Evolutionary conservation across 345 rosid species (phyloP).

Genomic region (Gossypium herbaceum): DNA sequence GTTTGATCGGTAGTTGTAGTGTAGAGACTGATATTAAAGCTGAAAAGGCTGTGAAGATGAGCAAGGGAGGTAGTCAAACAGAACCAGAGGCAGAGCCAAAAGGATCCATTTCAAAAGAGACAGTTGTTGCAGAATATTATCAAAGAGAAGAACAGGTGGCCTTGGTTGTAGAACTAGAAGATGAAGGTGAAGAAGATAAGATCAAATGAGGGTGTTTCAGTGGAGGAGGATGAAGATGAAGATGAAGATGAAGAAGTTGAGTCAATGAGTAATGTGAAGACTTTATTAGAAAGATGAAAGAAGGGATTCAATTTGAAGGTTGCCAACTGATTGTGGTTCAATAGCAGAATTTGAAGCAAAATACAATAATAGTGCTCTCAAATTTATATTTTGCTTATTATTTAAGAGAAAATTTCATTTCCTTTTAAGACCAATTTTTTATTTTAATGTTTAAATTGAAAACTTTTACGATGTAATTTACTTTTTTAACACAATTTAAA

Average conservation of each 20-base stretch:
- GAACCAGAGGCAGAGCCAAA: conserved; percentile 18
- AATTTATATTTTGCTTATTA: too few species aligned
- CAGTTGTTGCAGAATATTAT: conserved; percentile 13
- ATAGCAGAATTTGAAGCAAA: too few species aligned
- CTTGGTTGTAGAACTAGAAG: conserved; percentile 5
- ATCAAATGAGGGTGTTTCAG: conserved; percentile 8
- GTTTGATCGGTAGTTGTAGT: conserved; percentile 21
- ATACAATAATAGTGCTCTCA: too few species aligned
- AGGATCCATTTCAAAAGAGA: conserved; percentile 18
- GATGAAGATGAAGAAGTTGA: conserved; percentile 1
- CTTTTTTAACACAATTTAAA: too few species aligned
- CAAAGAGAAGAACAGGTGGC: conserved; percentile 9
- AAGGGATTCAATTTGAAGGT: conserved; percentile 27
- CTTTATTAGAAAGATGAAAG: conserved; percentile 58
- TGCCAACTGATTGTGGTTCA: too few species aligned
- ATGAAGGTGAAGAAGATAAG: conserved; percentile 20
- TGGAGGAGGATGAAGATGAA: conserved; percentile 18
- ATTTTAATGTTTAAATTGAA: too few species aligned
- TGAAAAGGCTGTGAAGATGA: conserved; percentile 15
- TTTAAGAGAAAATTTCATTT: too few species aligned
- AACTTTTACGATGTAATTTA: too few species aligned
- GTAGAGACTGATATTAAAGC: conserved; percentile 11
- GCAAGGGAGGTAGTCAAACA: conserved; percentile 22
- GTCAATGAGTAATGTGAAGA: conserved; percentile 49
- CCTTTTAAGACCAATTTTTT: too few species aligned